Conservation (phyloP, 164 flowering plant species). For the Dillenia turbinata region DNA sequence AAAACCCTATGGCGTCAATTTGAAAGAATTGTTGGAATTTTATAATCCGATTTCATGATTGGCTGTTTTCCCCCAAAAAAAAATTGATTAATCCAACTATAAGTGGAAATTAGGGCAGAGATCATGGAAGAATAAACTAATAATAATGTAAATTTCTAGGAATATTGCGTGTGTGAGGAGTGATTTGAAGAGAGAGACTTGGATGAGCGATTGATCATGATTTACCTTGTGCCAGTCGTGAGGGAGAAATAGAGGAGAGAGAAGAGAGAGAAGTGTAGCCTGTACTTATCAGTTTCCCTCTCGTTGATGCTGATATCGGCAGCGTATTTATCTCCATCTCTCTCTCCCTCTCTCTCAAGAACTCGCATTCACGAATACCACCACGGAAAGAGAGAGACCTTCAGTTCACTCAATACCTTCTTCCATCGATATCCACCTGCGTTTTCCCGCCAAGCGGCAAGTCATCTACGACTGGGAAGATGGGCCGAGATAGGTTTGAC, state of each 20-base stretch:
- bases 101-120: background rate
- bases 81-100: background rate
- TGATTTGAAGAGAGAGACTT: background rate
- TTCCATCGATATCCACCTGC: too few relatives aligned
- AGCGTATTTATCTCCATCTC: slow-evolving; percentile 55
- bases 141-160: background rate
- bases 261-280: slow-evolving; percentile 65
- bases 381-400: too few relatives aligned
- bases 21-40: background rate
- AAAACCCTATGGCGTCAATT: background rate
- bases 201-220: background rate
- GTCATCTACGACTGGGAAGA: too few relatives aligned
- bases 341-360: background rate
- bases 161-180: background rate
- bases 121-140: background rate
- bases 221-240: slow-evolving; percentile 56
- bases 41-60: too few relatives aligned
- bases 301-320: slow-evolving; percentile 56
- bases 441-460: too few relatives aligned
- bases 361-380: too few relatives aligned
- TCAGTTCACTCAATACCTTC: too few relatives aligned
- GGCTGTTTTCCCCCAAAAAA: too few relatives aligned
- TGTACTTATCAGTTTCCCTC: slow-evolving; percentile 58
- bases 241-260: slow-evolving; percentile 48
- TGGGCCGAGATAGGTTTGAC: too few relatives aligned